Base-by-base conservation (phyloP, 2,329 filamentous ascomycete species). In the Phyllosticta ampelicida region DNA sequence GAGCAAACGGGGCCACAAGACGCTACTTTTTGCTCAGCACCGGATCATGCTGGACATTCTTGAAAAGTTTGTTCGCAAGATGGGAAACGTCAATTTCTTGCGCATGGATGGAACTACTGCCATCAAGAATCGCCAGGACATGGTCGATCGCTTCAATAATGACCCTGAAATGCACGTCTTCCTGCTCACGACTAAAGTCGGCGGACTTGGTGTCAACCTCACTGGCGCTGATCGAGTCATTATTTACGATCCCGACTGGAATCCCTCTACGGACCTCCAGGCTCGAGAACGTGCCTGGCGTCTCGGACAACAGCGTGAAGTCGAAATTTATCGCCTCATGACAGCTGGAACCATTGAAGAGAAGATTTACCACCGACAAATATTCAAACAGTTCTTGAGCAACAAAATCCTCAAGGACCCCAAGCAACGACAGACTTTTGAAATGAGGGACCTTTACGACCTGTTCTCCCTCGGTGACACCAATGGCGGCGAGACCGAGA, bases 231-330 rank as follows among this genome's bases (percentile, higher is more conserved):
- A 96, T 68, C 85, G 94, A 30, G 92, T 99, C 62, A 96, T 99
- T 68, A 97, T 99, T 57, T 99, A 94, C 68, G 95, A 99, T 67
- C 95, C 94, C 0, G 94, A 99, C 69, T 99, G 94, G 94, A 97
- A 97, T 66, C 94, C 92, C 1, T 96, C 92, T 0, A 97, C 92
- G 0, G 94, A 99, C 68, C 79, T 96, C 23, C 94, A 99, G 74
- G 94, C 94, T 16, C 86, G 94, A 53, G 94, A 99, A 73, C 83
- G 94, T 66, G 94, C 95, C 5, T 99, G 94, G 94, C 85, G 94
- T 59, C 76, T 99, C 1, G 94, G 94, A 0, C 94, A 99, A 74
- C 96, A 95, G 71, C 86, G 87, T 56, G 90, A 96, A 53, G 94
- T 99, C 26, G 91, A 90, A 4, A 96, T 99, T 20, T 99, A 96